Conservation (phyloP, 768 basidiomycete genomes). For the Suillus tomentosus region DNA sequence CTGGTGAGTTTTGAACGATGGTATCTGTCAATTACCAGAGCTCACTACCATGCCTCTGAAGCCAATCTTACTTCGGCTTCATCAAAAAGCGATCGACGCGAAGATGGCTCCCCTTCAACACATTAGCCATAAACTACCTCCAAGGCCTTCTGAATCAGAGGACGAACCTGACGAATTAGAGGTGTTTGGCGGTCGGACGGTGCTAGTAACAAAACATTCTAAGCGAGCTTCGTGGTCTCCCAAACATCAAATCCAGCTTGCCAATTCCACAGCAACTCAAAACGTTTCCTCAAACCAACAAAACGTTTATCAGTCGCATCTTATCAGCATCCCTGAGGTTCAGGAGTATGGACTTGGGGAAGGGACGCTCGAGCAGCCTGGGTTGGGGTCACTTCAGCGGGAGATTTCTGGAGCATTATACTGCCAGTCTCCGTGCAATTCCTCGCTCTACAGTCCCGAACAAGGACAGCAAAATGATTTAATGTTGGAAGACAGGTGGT, state of each 20-base stretch:
- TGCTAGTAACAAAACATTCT: slow-evolving; percentile 23
- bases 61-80: slow-evolving; percentile 50
- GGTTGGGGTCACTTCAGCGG: slow-evolving; percentile 42
- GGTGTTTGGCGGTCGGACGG: slow-evolving; percentile 37
- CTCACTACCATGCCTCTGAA: slow-evolving; percentile 20
- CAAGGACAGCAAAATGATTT: slow-evolving; percentile 19
- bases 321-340: neutral
- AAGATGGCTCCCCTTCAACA: slow-evolving; percentile 20
- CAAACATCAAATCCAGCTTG: neutral
- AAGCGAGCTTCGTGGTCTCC: slow-evolving; percentile 1
- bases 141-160: slow-evolving; percentile 6
- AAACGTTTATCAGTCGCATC: neutral
- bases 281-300: slow-evolving; percentile 9
- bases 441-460: slow-evolving; percentile 1
- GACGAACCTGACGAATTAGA: slow-evolving; percentile 30
- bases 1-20: slow-evolving; percentile 37
- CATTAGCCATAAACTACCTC: slow-evolving; percentile 19
- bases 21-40: neutral
- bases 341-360: neutral
- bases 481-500: slow-evolving; percentile 43
- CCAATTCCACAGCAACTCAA: neutral
- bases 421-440: neutral
- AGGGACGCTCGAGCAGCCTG: slow-evolving; percentile 10
- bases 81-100: slow-evolving; percentile 42
- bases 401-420: slow-evolving; percentile 30